Evolutionary conservation across 176 grass and related monocot genomes (phyloP).

Genomic region (Avena insularis): DNA sequence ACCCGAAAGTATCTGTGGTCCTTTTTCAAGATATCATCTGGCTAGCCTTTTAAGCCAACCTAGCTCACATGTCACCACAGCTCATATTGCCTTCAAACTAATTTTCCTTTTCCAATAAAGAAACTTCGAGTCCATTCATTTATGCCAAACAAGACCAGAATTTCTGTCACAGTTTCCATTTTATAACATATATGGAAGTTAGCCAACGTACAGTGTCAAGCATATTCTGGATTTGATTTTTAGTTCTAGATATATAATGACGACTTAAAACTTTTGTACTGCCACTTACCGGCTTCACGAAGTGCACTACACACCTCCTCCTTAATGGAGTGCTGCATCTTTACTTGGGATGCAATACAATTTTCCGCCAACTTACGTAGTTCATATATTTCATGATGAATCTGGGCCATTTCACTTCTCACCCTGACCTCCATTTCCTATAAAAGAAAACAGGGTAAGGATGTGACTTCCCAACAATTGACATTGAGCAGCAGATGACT

Average conservation of each 20-base stretch:
- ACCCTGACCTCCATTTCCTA: conserved; percentile 69
- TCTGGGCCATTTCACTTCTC: conserved; percentile 78
- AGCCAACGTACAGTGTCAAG: background rate
- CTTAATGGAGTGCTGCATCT: conserved; percentile 80
- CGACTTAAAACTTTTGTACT: conserved; percentile 1
- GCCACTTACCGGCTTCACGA: conserved; percentile 71
- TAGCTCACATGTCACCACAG: conserved; percentile 41
- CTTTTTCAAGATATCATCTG: conserved; percentile 40
- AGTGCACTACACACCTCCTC: conserved; percentile 78
- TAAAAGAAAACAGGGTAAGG: conserved; percentile 47
- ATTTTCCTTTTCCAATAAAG: background rate
- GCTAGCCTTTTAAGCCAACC: conserved; percentile 45
- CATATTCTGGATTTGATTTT: conserved; percentile 11
- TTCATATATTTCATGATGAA: conserved; percentile 89
- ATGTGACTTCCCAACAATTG: conserved; percentile 3
- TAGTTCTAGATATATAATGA: conserved; percentile 3
- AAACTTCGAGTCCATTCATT: background rate
- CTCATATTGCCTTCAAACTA: conserved; percentile 5
- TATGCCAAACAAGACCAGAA: background rate
- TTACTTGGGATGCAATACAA: conserved; percentile 90
- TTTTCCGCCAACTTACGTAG: conserved; percentile 79
- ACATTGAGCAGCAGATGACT: conserved; percentile 46
- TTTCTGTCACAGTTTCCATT: background rate
- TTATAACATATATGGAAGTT: conserved; percentile 20
- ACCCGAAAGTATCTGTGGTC: conserved; percentile 18